Conservation (phyloP, 495 filamentous ascomycete genomes). For the Parmelia sp. region DNA sequence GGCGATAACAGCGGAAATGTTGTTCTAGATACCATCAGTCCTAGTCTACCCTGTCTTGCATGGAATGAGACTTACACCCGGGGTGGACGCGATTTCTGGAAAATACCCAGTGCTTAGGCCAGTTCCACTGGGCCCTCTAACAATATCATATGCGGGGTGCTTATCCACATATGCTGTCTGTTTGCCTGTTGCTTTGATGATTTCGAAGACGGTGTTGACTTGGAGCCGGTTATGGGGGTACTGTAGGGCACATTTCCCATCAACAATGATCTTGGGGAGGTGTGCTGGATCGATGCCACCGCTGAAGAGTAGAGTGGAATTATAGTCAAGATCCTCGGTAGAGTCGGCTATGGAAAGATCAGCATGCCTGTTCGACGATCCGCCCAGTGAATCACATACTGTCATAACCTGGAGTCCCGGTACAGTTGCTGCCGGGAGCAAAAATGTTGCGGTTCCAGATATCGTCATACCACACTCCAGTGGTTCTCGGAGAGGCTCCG, state of each 20-base stretch:
- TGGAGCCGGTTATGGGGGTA: conserved; percentile 35
- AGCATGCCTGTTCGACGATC: not conserved
- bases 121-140: conserved; percentile 32
- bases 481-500: conserved; percentile 32
- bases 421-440: conserved; percentile 25
- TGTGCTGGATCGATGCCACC: conserved; percentile 33
- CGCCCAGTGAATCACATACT: conserved; percentile 15
- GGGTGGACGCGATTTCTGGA: conserved; percentile 30
- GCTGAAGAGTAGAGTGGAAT: conserved; percentile 29
- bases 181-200: conserved; percentile 27
- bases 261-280: conserved; percentile 29
- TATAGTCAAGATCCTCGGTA: conserved; percentile 30
- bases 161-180: conserved; percentile 38
- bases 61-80: not conserved
- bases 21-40: conserved; percentile 15
- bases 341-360: conserved; percentile 24
- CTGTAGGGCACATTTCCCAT: conserved; percentile 26
- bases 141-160: conserved; percentile 36
- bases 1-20: conserved; percentile 28
- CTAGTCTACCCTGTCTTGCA: not conserved
- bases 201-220: conserved; percentile 37
- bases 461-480: conserved; percentile 37
- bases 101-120: conserved; percentile 36
- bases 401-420: conserved; percentile 30
- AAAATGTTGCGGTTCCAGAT: conserved; percentile 29